These are phyloP conservation scores for Chloris gayana DNA, from an alignment of 176 grass and related monocot genomes.

Conservation along the genomic window DNA sequence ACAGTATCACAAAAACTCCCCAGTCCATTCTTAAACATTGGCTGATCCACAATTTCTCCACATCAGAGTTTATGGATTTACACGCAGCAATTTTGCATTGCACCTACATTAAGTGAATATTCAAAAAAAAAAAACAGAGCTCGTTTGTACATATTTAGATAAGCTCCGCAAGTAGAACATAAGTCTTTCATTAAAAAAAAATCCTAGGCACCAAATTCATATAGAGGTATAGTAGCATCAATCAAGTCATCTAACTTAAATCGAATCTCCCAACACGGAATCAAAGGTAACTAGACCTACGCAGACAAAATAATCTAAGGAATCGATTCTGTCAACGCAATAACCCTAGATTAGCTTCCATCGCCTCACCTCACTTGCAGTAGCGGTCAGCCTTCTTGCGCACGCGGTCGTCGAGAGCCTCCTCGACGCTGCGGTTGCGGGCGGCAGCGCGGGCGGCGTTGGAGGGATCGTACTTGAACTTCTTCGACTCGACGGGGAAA, in stretches of 20 bases:
- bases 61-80: conserved; percentile 1
- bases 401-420: conserved; percentile 90
- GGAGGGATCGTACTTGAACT: conserved; percentile 83
- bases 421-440: conserved; percentile 65
- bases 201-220: neutral
- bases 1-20: neutral
- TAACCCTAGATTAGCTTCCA: conserved; percentile 57
- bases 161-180: neutral
- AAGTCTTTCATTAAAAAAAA: no score
- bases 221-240: conserved; percentile 1
- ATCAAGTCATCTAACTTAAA: conserved; percentile 15
- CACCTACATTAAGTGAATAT: neutral
- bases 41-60: no score
- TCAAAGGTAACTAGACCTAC: conserved; percentile 13
- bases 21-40: no score
- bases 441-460: conserved; percentile 60
- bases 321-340: neutral
- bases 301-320: neutral
- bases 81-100: neutral
- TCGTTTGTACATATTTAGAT: neutral
- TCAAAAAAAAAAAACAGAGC: conserved; percentile 6
- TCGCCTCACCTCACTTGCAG: conserved; percentile 83
- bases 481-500: conserved; percentile 91
- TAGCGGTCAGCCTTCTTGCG: conserved; percentile 98
- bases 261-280: neutral